Evolutionary conservation across 768 basidiomycete species (phyloP).

Genomic region (Pleurotus salmoneostramineus): DNA sequence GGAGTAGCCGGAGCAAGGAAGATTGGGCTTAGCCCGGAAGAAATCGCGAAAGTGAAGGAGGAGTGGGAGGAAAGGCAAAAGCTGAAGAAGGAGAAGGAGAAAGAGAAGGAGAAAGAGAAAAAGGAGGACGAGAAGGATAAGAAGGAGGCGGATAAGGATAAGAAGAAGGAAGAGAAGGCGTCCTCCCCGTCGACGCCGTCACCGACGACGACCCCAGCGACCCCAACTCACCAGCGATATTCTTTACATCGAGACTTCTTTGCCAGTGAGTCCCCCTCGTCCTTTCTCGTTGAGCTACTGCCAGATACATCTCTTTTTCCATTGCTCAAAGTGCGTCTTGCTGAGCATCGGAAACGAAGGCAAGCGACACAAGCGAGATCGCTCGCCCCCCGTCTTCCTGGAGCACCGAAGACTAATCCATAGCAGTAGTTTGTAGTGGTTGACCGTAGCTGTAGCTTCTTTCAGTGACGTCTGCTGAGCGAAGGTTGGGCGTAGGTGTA

Average conservation of each 20-base stretch:
- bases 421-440: neutral
- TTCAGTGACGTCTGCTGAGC: no score
- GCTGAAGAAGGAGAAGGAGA: slow-evolving; percentile 50
- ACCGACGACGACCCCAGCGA: slow-evolving; percentile 25
- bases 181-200: slow-evolving; percentile 24
- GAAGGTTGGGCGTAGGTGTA: no score
- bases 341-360: slow-evolving; percentile 67
- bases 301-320: neutral
- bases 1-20: slow-evolving; percentile 26
- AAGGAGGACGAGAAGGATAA: slow-evolving; percentile 34
- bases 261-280: slow-evolving; percentile 21
- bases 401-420: slow-evolving; percentile 37
- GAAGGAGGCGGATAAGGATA: slow-evolving; percentile 27
- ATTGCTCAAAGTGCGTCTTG: slow-evolving; percentile 53
- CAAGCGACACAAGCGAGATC: slow-evolving; percentile 66
- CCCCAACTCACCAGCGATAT: slow-evolving; percentile 68
- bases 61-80: slow-evolving; percentile 79
- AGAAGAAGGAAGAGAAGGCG: slow-evolving; percentile 23
- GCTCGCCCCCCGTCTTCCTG: slow-evolving; percentile 68
- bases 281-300: neutral
- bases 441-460: no score
- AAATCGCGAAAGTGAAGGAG: slow-evolving; percentile 71
- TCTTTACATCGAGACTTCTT: slow-evolving; percentile 83
- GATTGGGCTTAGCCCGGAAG: slow-evolving; percentile 54
- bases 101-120: slow-evolving; percentile 38